Evolutionary conservation across 164 flowering plant species (phyloP), one percentile per base, ranked within the genome.

Genomic region (Warburgia ugandensis): DNA sequence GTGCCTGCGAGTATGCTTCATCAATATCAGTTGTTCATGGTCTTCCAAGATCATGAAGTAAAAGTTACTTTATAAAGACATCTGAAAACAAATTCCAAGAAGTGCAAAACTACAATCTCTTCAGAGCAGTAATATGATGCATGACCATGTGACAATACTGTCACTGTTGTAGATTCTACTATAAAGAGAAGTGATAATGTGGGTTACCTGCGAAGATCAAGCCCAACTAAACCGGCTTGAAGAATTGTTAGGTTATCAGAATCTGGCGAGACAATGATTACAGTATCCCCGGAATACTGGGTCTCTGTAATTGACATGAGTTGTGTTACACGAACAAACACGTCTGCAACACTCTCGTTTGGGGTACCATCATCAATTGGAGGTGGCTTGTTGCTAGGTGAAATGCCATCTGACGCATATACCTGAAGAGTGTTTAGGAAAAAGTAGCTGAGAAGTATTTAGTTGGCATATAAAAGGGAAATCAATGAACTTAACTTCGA

Each of bases 301-400:
- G 97, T 86, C 64, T 91, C 97, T 8, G 81, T 76, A 63, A 91
- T 79, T 0, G 97, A 91, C 97, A 91, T 87, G 29, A 91, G 83
- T 45, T 91, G 97, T 60, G 90, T 91, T 3, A 91, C 79, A 8
- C 96, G 92, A 63, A 91, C 95, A 71, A 91, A 84, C n/a, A 91
- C 94, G 52, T 91, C 96, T 5, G 75, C 44, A 6, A 91, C 83
- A 37, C 97, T 86, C 64, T 91, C 97, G 44, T 84, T 91, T 50
- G 94, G 94, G 29, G 97, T 91, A 59, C 97, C 97, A 42, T 91
- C 91, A 43, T 77, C 70, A 27, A 60, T 74, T 0, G 96, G 94
- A 40, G 97, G 96, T 31, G 97, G 97, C 57, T 74, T 91, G 35
- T 65, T 79, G 48, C 56, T 74, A 16, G 86, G 56, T 58, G 97